A percentile compares a stretch with the other conserved stretches of the same genome.
These are phyloP conservation scores for Nicotiana sylvestris DNA, from an alignment of 257 asterid genomes.

Conservation along the genomic window DNA sequence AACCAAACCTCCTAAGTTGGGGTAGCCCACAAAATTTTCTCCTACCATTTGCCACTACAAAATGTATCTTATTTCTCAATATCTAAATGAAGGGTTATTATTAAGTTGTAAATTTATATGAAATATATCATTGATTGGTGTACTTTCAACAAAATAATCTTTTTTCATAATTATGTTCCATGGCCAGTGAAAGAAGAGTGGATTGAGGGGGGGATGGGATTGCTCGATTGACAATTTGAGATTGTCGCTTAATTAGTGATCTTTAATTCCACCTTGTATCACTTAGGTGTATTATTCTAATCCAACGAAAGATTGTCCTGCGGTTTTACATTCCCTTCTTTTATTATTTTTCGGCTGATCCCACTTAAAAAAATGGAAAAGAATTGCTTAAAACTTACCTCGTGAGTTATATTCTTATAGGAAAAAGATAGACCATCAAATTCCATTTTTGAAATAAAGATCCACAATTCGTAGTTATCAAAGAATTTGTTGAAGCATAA, in stretches of 20 bases:
- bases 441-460: neutral
- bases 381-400: neutral
- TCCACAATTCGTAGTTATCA: neutral
- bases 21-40: neutral
- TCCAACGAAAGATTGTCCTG: neutral
- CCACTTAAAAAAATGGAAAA: neutral
- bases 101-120: neutral
- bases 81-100: neutral
- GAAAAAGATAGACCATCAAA: conserved; percentile 1
- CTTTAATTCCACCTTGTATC: neutral
- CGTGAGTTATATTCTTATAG: neutral
- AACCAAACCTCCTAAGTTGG: neutral
- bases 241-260: neutral
- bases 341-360: neutral
- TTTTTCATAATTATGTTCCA: no score
- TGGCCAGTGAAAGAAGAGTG: no score
- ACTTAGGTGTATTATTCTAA: neutral
- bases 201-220: no score
- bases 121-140: neutral
- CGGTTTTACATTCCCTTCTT: neutral
- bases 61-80: neutral
- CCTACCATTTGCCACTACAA: neutral
- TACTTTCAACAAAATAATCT: no score
- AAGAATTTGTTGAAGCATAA: conserved; percentile 9
- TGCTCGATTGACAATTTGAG: neutral